These are phyloP conservation scores for Wakefieldia striispora DNA, from an alignment of 768 basidiomycete species.

Conservation along the genomic window DNA sequence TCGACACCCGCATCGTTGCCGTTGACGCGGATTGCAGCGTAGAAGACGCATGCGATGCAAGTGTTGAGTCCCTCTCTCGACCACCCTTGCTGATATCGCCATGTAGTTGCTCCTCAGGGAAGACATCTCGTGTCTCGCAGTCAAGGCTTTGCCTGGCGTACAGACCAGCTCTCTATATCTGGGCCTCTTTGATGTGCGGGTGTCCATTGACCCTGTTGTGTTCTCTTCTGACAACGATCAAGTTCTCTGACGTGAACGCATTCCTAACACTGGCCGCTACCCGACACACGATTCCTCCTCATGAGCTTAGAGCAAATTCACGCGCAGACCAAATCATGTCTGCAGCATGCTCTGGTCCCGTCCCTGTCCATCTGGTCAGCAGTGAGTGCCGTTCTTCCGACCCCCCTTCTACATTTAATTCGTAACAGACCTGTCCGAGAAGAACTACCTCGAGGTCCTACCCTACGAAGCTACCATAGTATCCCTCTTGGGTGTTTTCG, in stretches of 20 bases:
- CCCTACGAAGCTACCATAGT: conserved; percentile 63
- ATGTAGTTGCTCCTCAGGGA: conserved; percentile 59
- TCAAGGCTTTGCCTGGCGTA: conserved; percentile 38
- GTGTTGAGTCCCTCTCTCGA: conserved; percentile 15
- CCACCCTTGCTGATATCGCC: neutral
- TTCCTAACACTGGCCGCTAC: conserved; percentile 83
- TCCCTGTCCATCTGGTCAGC: conserved; percentile 74
- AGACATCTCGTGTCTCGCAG: conserved; percentile 62
- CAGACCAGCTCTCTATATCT: conserved; percentile 33
- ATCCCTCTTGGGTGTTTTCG: conserved; percentile 62
- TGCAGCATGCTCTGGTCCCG: conserved; percentile 71
- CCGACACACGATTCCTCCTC: conserved; percentile 60
- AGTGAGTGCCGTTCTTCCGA: conserved; percentile 44
- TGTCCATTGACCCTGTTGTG: neutral
- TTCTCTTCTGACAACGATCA: conserved; percentile 7
- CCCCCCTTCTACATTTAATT: conserved; percentile 1
- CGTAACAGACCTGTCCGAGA: conserved; percentile 72
- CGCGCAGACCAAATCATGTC: conserved; percentile 67
- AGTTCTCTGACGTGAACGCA: conserved; percentile 89
- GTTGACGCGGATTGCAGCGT: conserved; percentile 73
- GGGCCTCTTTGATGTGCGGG: conserved; percentile 75
- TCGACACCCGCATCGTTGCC: conserved; percentile 63
- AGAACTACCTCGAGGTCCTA: conserved; percentile 70
- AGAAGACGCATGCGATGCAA: conserved; percentile 79
- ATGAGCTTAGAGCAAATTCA: conserved; percentile 57